phyloP scores from a whole-genome alignment of 2,329 filamentous ascomycete species.

The Fusarium xylarioides region DNA sequence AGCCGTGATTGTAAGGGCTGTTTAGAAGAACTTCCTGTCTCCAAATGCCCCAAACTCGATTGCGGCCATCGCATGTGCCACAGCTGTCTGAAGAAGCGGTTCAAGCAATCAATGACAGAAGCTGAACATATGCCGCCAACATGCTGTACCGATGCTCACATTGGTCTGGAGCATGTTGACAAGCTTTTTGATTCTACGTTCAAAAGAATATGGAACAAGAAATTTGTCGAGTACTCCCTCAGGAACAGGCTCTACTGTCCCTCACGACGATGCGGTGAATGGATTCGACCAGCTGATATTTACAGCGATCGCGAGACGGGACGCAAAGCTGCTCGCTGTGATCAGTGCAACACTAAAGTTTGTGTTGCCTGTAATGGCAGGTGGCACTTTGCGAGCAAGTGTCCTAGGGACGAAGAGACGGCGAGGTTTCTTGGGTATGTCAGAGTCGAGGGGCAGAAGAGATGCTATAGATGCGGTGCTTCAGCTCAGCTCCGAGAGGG shows the following conservation, averaged over 20 bases:
- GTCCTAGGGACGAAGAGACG: constrained; percentile 75
- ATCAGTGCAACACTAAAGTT: constrained; percentile 75
- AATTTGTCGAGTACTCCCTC: constrained; percentile 79
- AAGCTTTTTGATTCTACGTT: constrained; percentile 76
- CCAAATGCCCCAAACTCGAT: constrained; percentile 74
- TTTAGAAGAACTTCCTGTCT: constrained; percentile 70
- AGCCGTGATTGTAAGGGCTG: constrained; percentile 80
- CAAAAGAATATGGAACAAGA: constrained; percentile 82
- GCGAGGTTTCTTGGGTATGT: constrained; percentile 70
- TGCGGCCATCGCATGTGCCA: constrained; percentile 87
- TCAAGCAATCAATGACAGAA: constrained; percentile 79
- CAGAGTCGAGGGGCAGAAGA: constrained; percentile 75
- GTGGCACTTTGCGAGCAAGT: constrained; percentile 76
- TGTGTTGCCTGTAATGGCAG: constrained; percentile 78
- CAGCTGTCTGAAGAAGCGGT: constrained; percentile 76
- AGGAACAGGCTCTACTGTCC: constrained; percentile 83
- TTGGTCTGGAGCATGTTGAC: constrained; percentile 80
- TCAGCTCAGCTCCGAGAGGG: constrained; percentile 84
- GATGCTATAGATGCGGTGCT: constrained; percentile 77
- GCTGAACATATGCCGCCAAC: constrained; percentile 84
- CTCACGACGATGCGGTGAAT: constrained; percentile 74
- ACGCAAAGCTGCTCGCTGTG: constrained; percentile 75
- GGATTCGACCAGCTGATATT: constrained; percentile 79
- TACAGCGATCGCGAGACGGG: constrained; percentile 63
- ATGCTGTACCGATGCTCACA: constrained; percentile 79